phyloP scores from a whole-genome alignment of 352 stramenopile species.

The Phytophthora citrophthora region DNA sequence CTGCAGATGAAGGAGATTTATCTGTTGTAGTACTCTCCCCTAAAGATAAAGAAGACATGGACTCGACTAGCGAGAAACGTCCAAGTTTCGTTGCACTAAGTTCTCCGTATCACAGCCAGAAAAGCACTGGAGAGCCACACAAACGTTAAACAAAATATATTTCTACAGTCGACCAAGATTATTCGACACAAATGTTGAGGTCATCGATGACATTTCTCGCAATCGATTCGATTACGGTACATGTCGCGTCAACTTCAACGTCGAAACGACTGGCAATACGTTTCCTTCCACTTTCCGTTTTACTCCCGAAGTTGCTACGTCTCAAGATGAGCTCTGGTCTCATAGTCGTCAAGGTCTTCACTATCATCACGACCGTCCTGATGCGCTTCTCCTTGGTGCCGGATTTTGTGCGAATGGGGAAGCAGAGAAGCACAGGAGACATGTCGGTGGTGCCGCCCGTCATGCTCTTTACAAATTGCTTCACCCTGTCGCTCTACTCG shows the following conservation, averaged over 20 bases:
- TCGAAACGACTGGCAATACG: not conserved
- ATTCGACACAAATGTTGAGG: not conserved
- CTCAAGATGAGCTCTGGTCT: slow-evolving; percentile 3
- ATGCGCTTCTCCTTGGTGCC: slow-evolving; percentile 37
- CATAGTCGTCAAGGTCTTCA: slow-evolving; percentile 7
- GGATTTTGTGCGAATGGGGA: slow-evolving; percentile 33
- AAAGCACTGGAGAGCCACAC: not conserved
- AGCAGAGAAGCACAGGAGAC: slow-evolving; percentile 26
- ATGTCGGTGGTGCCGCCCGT: slow-evolving; percentile 32
- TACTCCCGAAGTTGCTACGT: not conserved
- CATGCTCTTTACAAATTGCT: slow-evolving; percentile 34
- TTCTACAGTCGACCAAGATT: not conserved
- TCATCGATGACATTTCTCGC: not conserved
- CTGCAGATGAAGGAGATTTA: not conserved
- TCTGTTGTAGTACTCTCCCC: slow-evolving; percentile 19
- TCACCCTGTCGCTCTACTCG: slow-evolving; percentile 30
- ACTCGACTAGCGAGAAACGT: slow-evolving; percentile 5
- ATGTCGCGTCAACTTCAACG: slow-evolving; percentile 1
- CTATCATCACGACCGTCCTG: slow-evolving; percentile 32
- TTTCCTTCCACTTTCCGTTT: not conserved
- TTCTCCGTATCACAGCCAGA: slow-evolving; percentile 10
- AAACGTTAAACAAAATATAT: not conserved
- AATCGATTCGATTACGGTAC: not conserved
- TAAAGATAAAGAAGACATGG: not conserved
- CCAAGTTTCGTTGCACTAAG: slow-evolving; percentile 19